Base-by-base conservation (phyloP, 2,329 filamentous ascomycete species). In the Exophiala dermatitidis region DNA sequence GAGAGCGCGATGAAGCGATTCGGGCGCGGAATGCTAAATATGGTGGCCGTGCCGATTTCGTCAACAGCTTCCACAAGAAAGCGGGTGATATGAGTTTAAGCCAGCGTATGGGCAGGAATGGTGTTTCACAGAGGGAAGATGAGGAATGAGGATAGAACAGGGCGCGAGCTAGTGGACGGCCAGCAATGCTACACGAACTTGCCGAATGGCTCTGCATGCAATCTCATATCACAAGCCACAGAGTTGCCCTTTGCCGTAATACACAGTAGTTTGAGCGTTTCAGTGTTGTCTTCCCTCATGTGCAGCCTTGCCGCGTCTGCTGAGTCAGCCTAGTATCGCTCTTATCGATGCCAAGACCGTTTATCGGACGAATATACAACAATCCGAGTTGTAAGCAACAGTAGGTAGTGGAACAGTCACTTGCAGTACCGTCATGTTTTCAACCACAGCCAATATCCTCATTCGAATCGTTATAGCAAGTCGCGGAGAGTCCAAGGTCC, bases 1-100 rank as follows among this genome's bases (percentile, higher is more conserved):
- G 77, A 8, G 82, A 87, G 45, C 79, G 80, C 1, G 88, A 94
- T 50, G 81, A 89, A 31, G 72, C 68, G 56, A 79, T 79, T 26
- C 74, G 85, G 52, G 76, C 74, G 45, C 72, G 74, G n/a, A 78
- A 79, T 9, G 74, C 77, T 28, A 81, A 82, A 63, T 80, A 80
- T 49, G 83, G 79, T 3, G 82, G 82, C 3, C 82, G 82, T 37
- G 78, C 80, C 3, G 76, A 81, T 26, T 88, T 89, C 61, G 76
- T 82, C 47, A 81, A 80, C 54, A 76, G 76, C 0, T 68, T 88
- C 51, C 81, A 86, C 63, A 78, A 78, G 52, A 77, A 83, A 62
- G 72, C 70, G 37, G 71, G 69, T 6, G 67, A 72, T 34, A 56
- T 75, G 50, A 72, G 69, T 57, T 62, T 74, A 7, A 71, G 66